Evolutionary conservation across 2,329 filamentous ascomycete species (phyloP), one percentile per base, ranked within the genome.

Genomic region (Aspergillus aculeatinus): DNA sequence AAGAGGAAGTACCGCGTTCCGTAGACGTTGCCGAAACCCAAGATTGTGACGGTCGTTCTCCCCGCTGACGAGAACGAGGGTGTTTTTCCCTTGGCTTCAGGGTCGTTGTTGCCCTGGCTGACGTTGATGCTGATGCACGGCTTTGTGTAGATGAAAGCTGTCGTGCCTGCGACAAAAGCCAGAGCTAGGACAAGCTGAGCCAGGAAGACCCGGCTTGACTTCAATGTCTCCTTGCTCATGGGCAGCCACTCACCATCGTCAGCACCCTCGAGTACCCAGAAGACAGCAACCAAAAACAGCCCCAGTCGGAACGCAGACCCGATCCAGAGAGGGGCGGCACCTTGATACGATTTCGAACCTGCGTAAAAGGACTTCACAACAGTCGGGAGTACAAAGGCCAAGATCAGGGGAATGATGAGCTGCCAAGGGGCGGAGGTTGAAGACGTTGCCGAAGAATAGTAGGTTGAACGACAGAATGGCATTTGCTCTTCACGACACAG

Each of bases 401-500:
- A 83, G n/a, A 85, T 69, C 68, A 92, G 90, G 0, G 94, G 92
- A 51, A 98, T 89, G 7, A 82, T 76, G 19, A 97, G 83, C 75
- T 98, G 94, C 92, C 93, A 97, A 1, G 88, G 84, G 1, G 94
- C 91, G 2, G 94, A 97, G 1, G 93, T 98, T 0, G 95, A 98
- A 0, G 94, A 96, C 2, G 89, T 91, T 10, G 89, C 86, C 0
- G 94, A 97, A 4, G 92, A 89, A 72, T 99, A 99, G 79, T 97
- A 99, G 0, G 95, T 97, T 2, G 94, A 96, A 57, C 86, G 87
- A 80, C 95, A 99, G 78, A 89, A 96, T 0, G 95, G 95, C 91
- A 98, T 97, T 78, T 99, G 95, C 78, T 99, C 95, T 75, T 99
- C 95, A 60, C 95, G 89, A 74, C 95, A 99, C 21, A 99, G 87